Base-by-base conservation (phyloP, 2,329 filamentous ascomycete species). In the Microdochium bolleyi region DNA sequence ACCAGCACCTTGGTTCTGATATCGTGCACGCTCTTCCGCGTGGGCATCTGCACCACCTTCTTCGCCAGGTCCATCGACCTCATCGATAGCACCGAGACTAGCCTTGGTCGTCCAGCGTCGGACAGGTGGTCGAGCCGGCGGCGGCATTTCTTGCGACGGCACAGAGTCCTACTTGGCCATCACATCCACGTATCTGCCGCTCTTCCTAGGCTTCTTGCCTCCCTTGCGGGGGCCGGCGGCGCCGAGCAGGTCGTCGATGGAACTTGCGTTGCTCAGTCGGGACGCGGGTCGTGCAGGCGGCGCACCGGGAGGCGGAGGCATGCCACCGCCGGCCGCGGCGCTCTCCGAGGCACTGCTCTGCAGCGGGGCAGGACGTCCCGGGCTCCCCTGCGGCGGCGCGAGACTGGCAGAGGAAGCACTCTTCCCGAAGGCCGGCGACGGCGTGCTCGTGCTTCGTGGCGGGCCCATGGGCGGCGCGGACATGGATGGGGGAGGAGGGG, bases 131-230 rank as follows among this genome's bases (percentile, higher is more conserved):
- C 7, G 41, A 3, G 41, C 16, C n/a, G 5, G 16, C 41, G 41
- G 9, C 9, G 41, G n/a, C 5, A 5, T 5, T 30, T 30, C 5
- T 46, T 46, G 16, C 5, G 21, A 46, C 9, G 41, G 19, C n/a
- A 7, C 41, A 46, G 41, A 46, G 16, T 24, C 41, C 56, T 70
- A 79, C 63, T 89, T 85, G 10, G 87, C 88, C 91, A 97, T 96
- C 55, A 99, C 90, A 78, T 99, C 94, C 27, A 99, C 85, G 75
- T 99, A 99, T 25, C 92, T 78, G 27, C 90, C 87, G 22, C 86
- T 84, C 76, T 91, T 96, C 75, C 90, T 89, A 62, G 81, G 76
- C 68, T 87, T 89, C 67, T 83, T 88, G 58, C 64, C 72, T 1
- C 77, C 78, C 61, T 88, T 92, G 57, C 88, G 80, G 19, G 87